Percentiles rank a stretch among this genome's conserved stretches.
phyloP scores from a whole-genome alignment of 768 basidiomycete species.

The Rhodotorula kratochvilovae region DNA sequence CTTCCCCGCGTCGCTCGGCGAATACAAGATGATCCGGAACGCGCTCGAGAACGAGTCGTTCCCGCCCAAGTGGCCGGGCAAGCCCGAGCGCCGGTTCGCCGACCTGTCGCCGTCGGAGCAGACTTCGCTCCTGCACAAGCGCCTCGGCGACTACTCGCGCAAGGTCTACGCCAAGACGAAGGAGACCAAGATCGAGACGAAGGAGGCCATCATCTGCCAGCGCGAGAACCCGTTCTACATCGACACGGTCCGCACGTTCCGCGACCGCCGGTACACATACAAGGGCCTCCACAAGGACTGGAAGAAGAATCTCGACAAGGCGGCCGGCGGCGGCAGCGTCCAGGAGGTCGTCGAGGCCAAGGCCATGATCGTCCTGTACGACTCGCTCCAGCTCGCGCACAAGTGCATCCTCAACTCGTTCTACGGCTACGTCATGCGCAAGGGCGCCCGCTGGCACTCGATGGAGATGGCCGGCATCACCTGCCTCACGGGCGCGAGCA shows the following conservation, averaged over 20 bases:
- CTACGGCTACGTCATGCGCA: conserved; percentile 99
- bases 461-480: conserved; percentile 99
- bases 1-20: conserved; percentile 94
- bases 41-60: conserved; percentile 92
- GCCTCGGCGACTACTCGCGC: conserved; percentile 94
- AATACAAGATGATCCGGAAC: conserved; percentile 97
- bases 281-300: conserved; percentile 97
- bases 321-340: conserved; percentile 63
- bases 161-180: conserved; percentile 99
- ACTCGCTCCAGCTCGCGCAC: conserved; percentile 96
- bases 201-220: conserved; percentile 94
- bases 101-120: conserved; percentile 82
- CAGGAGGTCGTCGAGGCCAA: conserved; percentile 92
- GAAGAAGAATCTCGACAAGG: conserved; percentile 93
- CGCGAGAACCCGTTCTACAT: conserved; percentile 98
- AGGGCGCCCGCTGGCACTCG: conserved; percentile 98
- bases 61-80: conserved; percentile 70
- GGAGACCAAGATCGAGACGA: conserved; percentile 89
- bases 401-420: conserved; percentile 99
- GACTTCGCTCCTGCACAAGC: conserved; percentile 86
- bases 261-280: conserved; percentile 97
- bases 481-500: conserved; percentile 91
- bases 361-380: conserved; percentile 98
- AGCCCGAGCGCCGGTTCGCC: conserved; percentile 69
- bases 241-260: conserved; percentile 92